These are phyloP conservation scores for Plenodomus tracheiphilus DNA, from an alignment of 2,329 filamentous ascomycete genomes.

Conservation along the genomic window DNA sequence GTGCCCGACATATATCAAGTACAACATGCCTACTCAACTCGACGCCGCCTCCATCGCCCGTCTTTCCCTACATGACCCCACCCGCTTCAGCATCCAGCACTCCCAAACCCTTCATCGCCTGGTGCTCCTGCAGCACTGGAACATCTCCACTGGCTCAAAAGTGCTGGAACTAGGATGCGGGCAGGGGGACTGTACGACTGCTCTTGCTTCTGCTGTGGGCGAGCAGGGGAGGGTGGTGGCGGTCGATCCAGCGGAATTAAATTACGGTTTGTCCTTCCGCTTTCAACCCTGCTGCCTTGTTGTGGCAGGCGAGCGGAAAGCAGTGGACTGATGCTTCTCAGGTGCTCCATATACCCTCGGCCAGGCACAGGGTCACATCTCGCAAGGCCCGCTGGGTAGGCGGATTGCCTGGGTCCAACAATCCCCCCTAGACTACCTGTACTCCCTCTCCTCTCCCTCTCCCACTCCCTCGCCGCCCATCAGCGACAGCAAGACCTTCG, in stretches of 20 bases:
- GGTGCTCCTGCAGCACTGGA: conserved; percentile 24
- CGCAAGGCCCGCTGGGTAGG: conserved; percentile 44
- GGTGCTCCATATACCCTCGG: conserved; percentile 52
- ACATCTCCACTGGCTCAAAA: conserved; percentile 39
- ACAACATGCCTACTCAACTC: conserved; percentile 13
- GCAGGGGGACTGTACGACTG: conserved; percentile 61
- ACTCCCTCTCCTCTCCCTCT: conserved; percentile 7
- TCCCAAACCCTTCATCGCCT: conserved; percentile 29
- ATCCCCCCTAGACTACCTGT: conserved; percentile 34
- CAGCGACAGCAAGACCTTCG: conserved; percentile 42
- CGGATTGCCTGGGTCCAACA: conserved; percentile 52
- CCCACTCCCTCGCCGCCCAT: too few species aligned
- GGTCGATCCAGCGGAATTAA: conserved; percentile 55
- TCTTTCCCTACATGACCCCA: conserved; percentile 21
- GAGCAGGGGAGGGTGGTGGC: conserved; percentile 50
- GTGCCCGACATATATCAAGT: too few species aligned
- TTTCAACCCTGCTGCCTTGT: too few species aligned
- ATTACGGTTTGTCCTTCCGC: conserved; percentile 48
- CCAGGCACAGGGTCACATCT: conserved; percentile 54
- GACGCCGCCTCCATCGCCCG: conserved; percentile 18
- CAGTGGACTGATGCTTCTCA: conserved; percentile 8
- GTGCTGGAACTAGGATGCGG: conserved; percentile 64
- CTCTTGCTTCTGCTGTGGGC: conserved; percentile 55
- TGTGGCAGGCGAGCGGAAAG: too few species aligned
- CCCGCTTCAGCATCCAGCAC: conserved; percentile 19